phyloP scores from a whole-genome alignment of 208 protist genomes.

The Crithidia expoeki region DNA sequence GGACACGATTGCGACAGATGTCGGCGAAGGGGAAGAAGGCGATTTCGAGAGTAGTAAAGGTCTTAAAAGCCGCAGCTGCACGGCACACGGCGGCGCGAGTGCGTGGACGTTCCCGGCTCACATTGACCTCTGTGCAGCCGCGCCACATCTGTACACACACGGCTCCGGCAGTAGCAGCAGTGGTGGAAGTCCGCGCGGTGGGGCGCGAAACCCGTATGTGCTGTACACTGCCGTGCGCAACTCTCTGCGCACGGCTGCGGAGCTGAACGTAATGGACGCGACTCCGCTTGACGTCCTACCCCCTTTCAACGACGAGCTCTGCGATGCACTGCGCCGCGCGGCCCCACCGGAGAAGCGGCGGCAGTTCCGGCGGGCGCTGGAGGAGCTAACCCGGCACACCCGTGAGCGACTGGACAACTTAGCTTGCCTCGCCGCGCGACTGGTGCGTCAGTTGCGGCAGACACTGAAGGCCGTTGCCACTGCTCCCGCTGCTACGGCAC shows the following conservation, averaged over 20 bases:
- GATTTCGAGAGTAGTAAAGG: neutral
- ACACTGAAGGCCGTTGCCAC: neutral
- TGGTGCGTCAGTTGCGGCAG: constrained; percentile 21
- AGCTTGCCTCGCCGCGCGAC: constrained; percentile 26
- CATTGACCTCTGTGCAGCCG: constrained; percentile 11
- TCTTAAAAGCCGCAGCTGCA: constrained; percentile 4
- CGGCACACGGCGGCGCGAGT: constrained; percentile 2
- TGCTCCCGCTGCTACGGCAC: neutral
- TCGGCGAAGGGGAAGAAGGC: neutral
- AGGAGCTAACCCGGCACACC: constrained; percentile 19
- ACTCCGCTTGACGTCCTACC: constrained; percentile 26
- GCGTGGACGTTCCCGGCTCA: constrained; percentile 17
- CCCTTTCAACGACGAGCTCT: constrained; percentile 28
- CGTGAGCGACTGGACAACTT: constrained; percentile 18
- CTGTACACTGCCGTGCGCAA: constrained; percentile 19
- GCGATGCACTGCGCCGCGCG: constrained; percentile 15
- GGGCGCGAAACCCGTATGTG: constrained; percentile 1
- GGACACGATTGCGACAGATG: neutral
- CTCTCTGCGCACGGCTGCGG: constrained; percentile 11
- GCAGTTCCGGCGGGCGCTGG: constrained; percentile 26
- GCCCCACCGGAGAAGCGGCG: constrained; percentile 19
- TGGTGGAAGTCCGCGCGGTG: neutral
- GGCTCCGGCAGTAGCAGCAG: neutral
- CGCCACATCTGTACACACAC: constrained; percentile 3
- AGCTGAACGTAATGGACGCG: constrained; percentile 28